Evolutionary conservation across 2,329 filamentous ascomycete genomes (phyloP).

Genomic region (Pestalotiopsis fici): DNA sequence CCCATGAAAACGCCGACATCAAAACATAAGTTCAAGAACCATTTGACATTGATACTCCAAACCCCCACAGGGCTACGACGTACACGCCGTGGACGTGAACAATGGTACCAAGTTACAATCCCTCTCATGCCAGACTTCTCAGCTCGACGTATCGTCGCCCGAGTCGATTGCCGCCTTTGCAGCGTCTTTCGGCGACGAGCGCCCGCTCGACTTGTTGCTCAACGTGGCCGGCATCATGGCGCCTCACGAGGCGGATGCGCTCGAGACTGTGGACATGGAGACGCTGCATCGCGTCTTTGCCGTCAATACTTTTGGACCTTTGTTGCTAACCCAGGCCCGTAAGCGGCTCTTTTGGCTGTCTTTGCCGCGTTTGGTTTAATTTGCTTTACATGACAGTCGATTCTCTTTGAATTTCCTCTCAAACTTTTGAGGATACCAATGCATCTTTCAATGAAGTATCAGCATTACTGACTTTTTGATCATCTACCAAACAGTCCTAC

Average conservation of each 20-base stretch:
- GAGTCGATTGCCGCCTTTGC: constrained; percentile 12
- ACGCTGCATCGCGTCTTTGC: constrained; percentile 37
- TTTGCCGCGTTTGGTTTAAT: too few relatives aligned
- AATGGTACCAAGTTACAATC: constrained; percentile 13
- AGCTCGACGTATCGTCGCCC: constrained; percentile 13
- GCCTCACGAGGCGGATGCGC: constrained; percentile 9
- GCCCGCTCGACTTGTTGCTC: constrained; percentile 11
- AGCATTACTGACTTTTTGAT: too few relatives aligned
- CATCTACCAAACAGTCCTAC: constrained; percentile 31
- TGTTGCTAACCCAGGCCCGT: constrained; percentile 41
- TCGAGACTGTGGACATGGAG: constrained; percentile 28
- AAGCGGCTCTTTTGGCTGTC: too few relatives aligned
- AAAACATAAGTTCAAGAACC: too few relatives aligned
- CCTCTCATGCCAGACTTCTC: constrained; percentile 12
- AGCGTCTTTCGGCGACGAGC: constrained; percentile 5
- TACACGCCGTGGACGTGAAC: constrained; percentile 18
- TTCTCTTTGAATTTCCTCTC: too few relatives aligned
- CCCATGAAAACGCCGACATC: too few relatives aligned
- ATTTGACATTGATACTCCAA: not conserved
- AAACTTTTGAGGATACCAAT: too few relatives aligned
- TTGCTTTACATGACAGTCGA: too few relatives aligned
- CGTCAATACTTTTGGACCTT: constrained; percentile 44
- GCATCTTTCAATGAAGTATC: too few relatives aligned
- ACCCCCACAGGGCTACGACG: constrained; percentile 18
- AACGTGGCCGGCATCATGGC: constrained; percentile 31